A percentile compares a stretch with the other conserved stretches of the same genome.
Evolutionary conservation across 352 stramenopile species (phyloP).

Genomic region (Peronospora destructor): DNA sequence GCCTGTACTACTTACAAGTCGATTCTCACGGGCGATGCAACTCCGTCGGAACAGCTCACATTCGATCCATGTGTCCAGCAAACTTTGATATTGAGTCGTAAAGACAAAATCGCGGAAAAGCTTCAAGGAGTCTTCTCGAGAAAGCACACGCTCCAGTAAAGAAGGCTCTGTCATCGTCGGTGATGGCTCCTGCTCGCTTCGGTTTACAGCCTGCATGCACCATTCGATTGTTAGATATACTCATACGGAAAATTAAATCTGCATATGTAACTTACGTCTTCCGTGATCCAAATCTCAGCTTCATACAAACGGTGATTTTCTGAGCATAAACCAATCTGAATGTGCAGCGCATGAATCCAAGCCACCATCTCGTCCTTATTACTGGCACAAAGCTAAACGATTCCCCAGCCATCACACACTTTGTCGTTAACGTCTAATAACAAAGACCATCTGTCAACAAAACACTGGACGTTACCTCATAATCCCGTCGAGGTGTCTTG

Average conservation of each 20-base stretch:
- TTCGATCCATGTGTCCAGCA: conserved; percentile 82
- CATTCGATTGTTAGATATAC: background rate
- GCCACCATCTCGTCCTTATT: conserved; percentile 75
- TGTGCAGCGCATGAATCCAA: conserved; percentile 76
- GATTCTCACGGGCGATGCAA: conserved; percentile 55
- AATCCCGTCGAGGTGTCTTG: conserved; percentile 60
- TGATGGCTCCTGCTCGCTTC: conserved; percentile 47
- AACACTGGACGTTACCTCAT: conserved; percentile 36
- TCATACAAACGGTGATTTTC: conserved; percentile 79
- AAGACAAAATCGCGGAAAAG: conserved; percentile 76
- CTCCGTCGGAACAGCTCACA: conserved; percentile 73
- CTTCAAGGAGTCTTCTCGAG: conserved; percentile 70
- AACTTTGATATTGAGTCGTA: conserved; percentile 46
- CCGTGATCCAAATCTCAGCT: conserved; percentile 79
- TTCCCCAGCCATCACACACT: background rate
- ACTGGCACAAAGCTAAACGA: conserved; percentile 54
- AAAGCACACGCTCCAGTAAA: conserved; percentile 57
- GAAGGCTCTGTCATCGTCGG: conserved; percentile 45
- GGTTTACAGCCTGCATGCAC: conserved; percentile 40
- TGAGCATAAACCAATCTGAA: conserved; percentile 70
- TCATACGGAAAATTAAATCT: background rate
- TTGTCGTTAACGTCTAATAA: background rate
- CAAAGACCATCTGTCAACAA: background rate
- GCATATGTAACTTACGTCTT: conserved; percentile 51
- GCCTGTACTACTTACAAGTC: conserved; percentile 26